Evolutionary conservation across 2,329 filamentous ascomycete species (phyloP), one percentile per base, ranked within the genome.

Genomic region (Simplicillium sp.): DNA sequence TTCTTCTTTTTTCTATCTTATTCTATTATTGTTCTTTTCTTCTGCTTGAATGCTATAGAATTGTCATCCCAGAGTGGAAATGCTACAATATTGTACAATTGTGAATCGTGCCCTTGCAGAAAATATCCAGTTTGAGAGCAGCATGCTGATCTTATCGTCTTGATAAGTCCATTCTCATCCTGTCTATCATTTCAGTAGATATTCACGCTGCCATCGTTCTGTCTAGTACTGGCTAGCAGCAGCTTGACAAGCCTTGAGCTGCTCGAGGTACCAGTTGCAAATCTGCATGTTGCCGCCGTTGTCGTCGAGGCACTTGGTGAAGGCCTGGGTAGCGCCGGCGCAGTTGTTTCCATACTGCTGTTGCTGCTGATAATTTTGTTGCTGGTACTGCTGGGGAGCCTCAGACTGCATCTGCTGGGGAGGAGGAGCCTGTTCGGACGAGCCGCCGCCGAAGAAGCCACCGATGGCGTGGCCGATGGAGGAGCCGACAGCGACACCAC

Each of bases 181-280:
- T n/a, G n/a, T n/a, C n/a, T n/a, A n/a, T n/a, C 9, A 25, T 25
- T 5, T 25, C 39, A 28, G 33, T 33, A 8, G 13, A 6, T 4
- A 13, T 9, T 11, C 37, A 34, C 35, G 12, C 29, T 6, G 31
- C 12, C 13, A 13, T 13, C 31, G 13, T 15, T 31, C 13, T 7
- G 31, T 13, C 31, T 79, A 87, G 68, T 87, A 86, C 54, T 70
- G 78, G 64, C 71, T 78, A 41, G 85, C 82, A 53, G 86, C 84
- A 49, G 77, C 68, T 72, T 90, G 85, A 74, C 85, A 90, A 42
- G 85, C 84, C 75, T 89, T 90, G 65, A 98, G 74, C 77, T 98
- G 90, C 64, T 98, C 92, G 55, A 98, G 70, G 65, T 98, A 98
- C 89, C 90, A 98, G 52, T 85, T 84, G 71, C 92, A 98, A 60